phyloP scores from a whole-genome alignment of 306 rosid species.

The Cicer chorassanicum region DNA sequence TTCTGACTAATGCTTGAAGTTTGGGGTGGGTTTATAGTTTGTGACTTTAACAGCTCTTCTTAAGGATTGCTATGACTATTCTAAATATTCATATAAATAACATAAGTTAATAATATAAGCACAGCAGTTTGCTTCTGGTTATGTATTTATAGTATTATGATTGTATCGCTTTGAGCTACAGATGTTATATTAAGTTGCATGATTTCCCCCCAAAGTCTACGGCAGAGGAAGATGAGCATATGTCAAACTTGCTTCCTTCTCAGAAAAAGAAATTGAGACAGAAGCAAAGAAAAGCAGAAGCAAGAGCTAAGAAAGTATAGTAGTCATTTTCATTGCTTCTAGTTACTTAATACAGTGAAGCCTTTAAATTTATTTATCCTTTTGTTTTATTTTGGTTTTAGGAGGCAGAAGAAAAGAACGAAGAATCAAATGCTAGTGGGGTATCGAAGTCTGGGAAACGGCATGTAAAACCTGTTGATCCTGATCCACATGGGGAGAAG shows the following conservation, averaged over 20 bases:
- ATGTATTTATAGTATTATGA: constrained; percentile 37
- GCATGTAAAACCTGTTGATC: constrained; percentile 85
- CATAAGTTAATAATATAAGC: constrained; percentile 11
- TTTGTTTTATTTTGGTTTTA: constrained; percentile 48
- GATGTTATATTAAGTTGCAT: constrained; percentile 87
- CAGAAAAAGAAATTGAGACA: constrained; percentile 98
- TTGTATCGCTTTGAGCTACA: constrained; percentile 52
- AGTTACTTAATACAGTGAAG: constrained; percentile 28
- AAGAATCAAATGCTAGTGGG: constrained; percentile 65
- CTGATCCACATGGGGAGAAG: constrained; percentile 92
- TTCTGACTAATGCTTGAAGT: background rate
- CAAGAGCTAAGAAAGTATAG: constrained; percentile 87
- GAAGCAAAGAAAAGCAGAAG: constrained; percentile 94
- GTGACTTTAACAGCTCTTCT: constrained; percentile 8
- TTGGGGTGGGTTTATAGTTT: constrained; percentile 23
- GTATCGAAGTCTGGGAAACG: constrained; percentile 86
- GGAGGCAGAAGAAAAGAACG: constrained; percentile 96
- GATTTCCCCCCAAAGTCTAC: constrained; percentile 86
- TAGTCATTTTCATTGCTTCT: constrained; percentile 41
- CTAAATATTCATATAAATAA: background rate
- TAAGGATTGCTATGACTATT: constrained; percentile 20
- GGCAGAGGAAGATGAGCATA: constrained; percentile 75
- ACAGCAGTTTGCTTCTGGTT: constrained; percentile 19
- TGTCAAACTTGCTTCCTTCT: constrained; percentile 88
- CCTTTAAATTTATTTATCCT: constrained; percentile 30